These are phyloP conservation scores for Termitomyces titanicus DNA, from an alignment of 768 basidiomycete species.

Conservation along the genomic window DNA sequence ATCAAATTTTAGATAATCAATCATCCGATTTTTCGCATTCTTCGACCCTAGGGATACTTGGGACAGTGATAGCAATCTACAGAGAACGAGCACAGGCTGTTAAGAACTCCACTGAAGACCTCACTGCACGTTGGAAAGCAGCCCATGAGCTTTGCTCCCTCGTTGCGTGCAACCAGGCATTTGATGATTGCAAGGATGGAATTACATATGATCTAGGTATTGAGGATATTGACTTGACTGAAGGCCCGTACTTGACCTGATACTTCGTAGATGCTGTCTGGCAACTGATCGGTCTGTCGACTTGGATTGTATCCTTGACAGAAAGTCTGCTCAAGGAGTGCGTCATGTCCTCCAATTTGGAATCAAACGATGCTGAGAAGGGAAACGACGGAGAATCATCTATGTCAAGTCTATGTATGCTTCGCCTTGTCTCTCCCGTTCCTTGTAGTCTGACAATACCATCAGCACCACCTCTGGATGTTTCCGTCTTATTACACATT, in stretches of 20 bases:
- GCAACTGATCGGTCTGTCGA: conserved; percentile 62
- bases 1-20: conserved; percentile 42
- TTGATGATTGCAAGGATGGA: conserved; percentile 61
- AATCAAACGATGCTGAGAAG: background rate
- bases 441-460: conserved; percentile 1
- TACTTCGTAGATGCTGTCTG: conserved; percentile 57
- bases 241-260: background rate
- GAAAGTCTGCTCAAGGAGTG: conserved; percentile 59
- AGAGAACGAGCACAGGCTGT: conserved; percentile 22
- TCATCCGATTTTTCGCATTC: conserved; percentile 34
- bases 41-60: conserved; percentile 41
- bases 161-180: conserved; percentile 55
- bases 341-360: conserved; percentile 32
- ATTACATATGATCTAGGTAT: conserved; percentile 63
- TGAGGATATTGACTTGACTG: no score
- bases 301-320: conserved; percentile 59
- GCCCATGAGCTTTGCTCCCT: conserved; percentile 68
- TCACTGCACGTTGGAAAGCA: conserved; percentile 52
- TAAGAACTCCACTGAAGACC: conserved; percentile 24
- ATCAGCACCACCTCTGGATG: conserved; percentile 18
- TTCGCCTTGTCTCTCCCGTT: background rate
- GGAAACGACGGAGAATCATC: background rate
- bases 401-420: conserved; percentile 2
- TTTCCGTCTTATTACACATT: conserved; percentile 53
- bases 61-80: conserved; percentile 46